Evolutionary conservation across 495 filamentous ascomycete species (phyloP).

Genomic region (Daldinia grandis): DNA sequence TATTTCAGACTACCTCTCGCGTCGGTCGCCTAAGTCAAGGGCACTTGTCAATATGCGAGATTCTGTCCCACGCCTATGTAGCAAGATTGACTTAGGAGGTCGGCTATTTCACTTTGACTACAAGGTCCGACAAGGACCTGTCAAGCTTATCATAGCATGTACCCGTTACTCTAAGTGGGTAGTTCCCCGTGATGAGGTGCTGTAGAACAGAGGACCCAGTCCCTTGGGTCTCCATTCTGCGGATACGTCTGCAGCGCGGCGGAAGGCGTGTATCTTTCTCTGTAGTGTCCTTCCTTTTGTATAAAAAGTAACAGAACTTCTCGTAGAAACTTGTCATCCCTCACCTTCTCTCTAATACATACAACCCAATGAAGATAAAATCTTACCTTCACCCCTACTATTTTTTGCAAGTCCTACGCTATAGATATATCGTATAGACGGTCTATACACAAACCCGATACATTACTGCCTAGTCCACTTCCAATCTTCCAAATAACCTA

Average conservation of each 20-base stretch:
- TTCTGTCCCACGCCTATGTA: slow-evolving; percentile 16
- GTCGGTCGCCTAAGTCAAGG: slow-evolving; percentile 1
- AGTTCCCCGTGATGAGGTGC: slow-evolving; percentile 10
- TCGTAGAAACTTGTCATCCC: background rate
- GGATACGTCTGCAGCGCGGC: slow-evolving; percentile 9
- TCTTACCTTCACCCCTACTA: background rate
- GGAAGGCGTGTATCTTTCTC: background rate
- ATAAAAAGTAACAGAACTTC: background rate
- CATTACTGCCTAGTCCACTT: background rate
- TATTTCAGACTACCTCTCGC: slow-evolving; percentile 22
- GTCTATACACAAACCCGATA: background rate
- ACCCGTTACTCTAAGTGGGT: slow-evolving; percentile 11
- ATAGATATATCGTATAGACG: background rate
- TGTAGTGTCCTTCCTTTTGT: background rate
- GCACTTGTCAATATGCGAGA: slow-evolving; percentile 32
- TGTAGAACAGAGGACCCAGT: slow-evolving; percentile 34
- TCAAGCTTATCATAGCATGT: slow-evolving; percentile 1
- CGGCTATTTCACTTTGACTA: slow-evolving; percentile 23
- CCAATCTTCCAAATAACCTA: background rate
- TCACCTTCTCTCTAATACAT: background rate
- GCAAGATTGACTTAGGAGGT: slow-evolving; percentile 29
- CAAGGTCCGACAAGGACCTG: slow-evolving; percentile 25
- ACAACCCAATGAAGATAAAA: background rate
- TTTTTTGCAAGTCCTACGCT: background rate
- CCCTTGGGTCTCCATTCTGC: slow-evolving; percentile 26